These are phyloP conservation scores for Angophora floribunda DNA, from an alignment of 345 rosid genomes.

Conservation along the genomic window DNA sequence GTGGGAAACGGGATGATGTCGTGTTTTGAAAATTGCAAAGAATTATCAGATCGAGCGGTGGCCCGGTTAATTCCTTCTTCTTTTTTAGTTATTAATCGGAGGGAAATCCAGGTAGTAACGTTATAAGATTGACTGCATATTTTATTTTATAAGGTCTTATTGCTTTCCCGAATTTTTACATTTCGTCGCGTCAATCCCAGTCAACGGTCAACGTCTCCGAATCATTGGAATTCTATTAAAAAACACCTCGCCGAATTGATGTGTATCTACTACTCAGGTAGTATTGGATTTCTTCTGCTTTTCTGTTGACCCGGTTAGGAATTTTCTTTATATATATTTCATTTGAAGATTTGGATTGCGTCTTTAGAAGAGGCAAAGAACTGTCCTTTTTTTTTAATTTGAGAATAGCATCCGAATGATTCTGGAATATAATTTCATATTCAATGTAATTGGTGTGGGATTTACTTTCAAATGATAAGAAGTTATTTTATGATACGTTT, in stretches of 20 bases:
- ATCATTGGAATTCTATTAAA: not conserved
- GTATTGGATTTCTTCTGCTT: not conserved
- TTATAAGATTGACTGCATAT: accelerated
- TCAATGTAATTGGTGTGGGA: too few species aligned
- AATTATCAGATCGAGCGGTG: not conserved
- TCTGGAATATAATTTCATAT: too few species aligned
- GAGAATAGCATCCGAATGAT: too few species aligned
- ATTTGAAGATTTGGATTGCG: accelerated
- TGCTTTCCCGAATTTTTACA: not conserved
- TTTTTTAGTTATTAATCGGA: not conserved
- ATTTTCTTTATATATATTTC: too few species aligned
- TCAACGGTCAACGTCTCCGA: not conserved
- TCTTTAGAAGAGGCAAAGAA: not conserved
- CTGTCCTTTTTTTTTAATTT: too few species aligned
- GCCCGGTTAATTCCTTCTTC: not conserved
- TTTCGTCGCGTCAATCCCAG: not conserved
- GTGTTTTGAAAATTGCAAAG: not conserved
- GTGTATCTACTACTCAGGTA: not conserved
- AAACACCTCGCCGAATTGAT: not conserved
- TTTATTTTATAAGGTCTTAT: not conserved
- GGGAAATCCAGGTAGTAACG: not conserved
- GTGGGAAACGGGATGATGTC: not conserved
- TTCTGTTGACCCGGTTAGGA: not conserved
- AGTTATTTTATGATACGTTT: too few species aligned
- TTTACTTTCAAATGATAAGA: too few species aligned